Evolutionary conservation across 768 basidiomycete genomes (phyloP).

Genomic region (Tricholoma matsutake): DNA sequence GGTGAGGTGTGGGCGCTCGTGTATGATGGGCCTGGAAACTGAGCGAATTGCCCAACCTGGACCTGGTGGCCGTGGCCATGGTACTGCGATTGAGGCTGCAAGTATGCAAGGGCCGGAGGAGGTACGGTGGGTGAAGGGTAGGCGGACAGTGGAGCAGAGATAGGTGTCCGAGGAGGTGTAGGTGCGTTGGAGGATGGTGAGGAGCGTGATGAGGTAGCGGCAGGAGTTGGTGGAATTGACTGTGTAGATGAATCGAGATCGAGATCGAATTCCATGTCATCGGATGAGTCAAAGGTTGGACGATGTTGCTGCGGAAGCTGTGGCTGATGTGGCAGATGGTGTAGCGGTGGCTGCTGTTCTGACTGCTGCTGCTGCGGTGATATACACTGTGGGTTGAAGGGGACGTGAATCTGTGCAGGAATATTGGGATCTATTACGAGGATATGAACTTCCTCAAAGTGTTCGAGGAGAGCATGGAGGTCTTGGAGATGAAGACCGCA

Average conservation of each 20-base stretch:
- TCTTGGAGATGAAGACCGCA: slow-evolving; percentile 74
- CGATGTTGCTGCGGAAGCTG: slow-evolving; percentile 29
- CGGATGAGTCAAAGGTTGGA: slow-evolving; percentile 56
- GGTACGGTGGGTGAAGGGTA: slow-evolving; percentile 34
- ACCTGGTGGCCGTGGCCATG: slow-evolving; percentile 16
- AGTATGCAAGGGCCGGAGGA: slow-evolving; percentile 12
- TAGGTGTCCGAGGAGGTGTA: slow-evolving; percentile 48
- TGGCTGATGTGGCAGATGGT: slow-evolving; percentile 26
- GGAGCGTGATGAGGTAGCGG: slow-evolving; percentile 27
- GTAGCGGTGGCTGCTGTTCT: slow-evolving; percentile 21
- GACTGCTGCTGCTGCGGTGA: slow-evolving; percentile 16
- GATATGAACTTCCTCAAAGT: slow-evolving; percentile 90
- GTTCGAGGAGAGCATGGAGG: slow-evolving; percentile 82
- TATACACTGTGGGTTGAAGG: slow-evolving; percentile 40
- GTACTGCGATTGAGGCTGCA: slow-evolving; percentile 8
- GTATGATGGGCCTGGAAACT: slow-evolving; percentile 23
- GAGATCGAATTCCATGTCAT: slow-evolving; percentile 79
- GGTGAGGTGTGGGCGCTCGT: slow-evolving; percentile 29
- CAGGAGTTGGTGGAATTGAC: slow-evolving; percentile 23
- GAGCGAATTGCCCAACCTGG: slow-evolving; percentile 27
- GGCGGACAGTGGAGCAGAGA: slow-evolving; percentile 45
- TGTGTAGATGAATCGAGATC: slow-evolving; percentile 37
- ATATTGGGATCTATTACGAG: slow-evolving; percentile 54
- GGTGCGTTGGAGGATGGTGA: slow-evolving; percentile 42
- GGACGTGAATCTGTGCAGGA: slow-evolving; percentile 40